These are phyloP conservation scores for Fraxinus pennsylvanica DNA, from an alignment of 257 asterid genomes.

Conservation along the genomic window DNA sequence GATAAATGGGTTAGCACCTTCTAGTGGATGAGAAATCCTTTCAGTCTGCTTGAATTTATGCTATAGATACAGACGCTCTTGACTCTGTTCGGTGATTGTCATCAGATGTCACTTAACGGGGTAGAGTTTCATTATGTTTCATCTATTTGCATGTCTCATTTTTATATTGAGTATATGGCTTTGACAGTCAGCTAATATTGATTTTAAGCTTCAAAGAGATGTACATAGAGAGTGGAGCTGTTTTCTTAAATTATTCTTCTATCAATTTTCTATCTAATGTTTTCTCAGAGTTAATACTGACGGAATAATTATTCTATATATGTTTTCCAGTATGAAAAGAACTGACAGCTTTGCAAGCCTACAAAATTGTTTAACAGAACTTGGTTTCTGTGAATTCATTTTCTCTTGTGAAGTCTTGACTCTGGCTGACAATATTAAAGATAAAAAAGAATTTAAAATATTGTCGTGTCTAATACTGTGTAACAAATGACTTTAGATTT, in stretches of 20 bases:
- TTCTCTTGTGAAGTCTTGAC: too few relatives aligned
- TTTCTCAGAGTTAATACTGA: neutral
- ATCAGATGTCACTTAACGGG: constrained; percentile 2
- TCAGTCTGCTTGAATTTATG: constrained; percentile 9
- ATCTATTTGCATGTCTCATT: too few relatives aligned
- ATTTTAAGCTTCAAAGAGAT: constrained; percentile 28
- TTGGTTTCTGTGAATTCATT: too few relatives aligned
- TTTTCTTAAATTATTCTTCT: constrained; percentile 1
- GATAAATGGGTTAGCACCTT: constrained; percentile 43
- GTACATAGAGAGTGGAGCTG: constrained; percentile 36
- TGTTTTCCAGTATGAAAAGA: too few relatives aligned
- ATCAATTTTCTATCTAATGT: neutral
- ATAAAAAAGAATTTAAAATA: too few relatives aligned
- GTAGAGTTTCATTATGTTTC: constrained; percentile 18
- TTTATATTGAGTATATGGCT: too few relatives aligned
- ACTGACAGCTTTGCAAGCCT: neutral
- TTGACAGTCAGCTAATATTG: neutral
- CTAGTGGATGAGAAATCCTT: constrained; percentile 40
- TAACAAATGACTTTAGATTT: too few relatives aligned
- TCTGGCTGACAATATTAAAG: too few relatives aligned
- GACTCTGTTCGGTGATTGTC: too few relatives aligned
- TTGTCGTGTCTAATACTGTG: too few relatives aligned
- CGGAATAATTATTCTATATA: too few relatives aligned
- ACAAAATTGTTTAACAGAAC: neutral
- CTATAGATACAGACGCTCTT: neutral